Base-by-base conservation (phyloP, 1,284 basidiomycete species). In the Sporisorium exsertum region DNA sequence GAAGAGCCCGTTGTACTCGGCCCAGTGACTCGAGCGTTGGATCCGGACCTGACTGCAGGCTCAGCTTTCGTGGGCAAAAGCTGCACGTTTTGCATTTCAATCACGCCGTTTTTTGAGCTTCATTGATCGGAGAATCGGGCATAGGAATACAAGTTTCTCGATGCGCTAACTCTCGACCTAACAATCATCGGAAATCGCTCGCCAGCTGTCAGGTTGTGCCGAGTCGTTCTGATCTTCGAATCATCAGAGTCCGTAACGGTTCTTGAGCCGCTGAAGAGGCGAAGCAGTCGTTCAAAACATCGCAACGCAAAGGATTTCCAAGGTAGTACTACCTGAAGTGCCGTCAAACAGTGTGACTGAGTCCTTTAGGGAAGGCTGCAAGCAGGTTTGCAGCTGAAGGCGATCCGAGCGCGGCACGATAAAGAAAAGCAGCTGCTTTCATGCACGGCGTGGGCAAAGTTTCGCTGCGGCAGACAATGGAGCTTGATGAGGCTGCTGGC, bases 31-130 rank as follows among this genome's bases (percentile, higher is more conserved):
- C 57, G 57, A 58, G 57, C 37, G 26, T 12, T 40, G 35, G 24
- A n/a, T 20, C 18, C 46, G 33, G 46, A 58, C 56, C 40, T 58
- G 33, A 29, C 33, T 12, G 2, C 16, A 55, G 43, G 4, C 18
- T 40, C 37, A 13, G 27, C 20, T 20, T 24, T 1, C 32, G 35
- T 13, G 13, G 35, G 15, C 32, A 32, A 32, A 32, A 12, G 12
- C 35, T 68, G 65, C 65, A 68, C 43, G 65, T 58, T 50, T 58
- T 58, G 57, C 57, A 58, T 61, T 20, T 24, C 59, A 58, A 62
- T 68, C 65, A 68, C 59, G 65, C 55, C 29, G 55, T 62, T 62
- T 29, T 60, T 16, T 16, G 22, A 22, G n/a, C 15, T 32, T 12
- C 27, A n/a, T 5, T 18, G 20, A 54, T 54, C 42, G 51, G 47